Percentiles rank a stretch among this genome's conserved stretches.
Evolutionary conservation across 192 early-diverging fungal genomes (phyloP).

Genomic region (Coemansia sp.): DNA sequence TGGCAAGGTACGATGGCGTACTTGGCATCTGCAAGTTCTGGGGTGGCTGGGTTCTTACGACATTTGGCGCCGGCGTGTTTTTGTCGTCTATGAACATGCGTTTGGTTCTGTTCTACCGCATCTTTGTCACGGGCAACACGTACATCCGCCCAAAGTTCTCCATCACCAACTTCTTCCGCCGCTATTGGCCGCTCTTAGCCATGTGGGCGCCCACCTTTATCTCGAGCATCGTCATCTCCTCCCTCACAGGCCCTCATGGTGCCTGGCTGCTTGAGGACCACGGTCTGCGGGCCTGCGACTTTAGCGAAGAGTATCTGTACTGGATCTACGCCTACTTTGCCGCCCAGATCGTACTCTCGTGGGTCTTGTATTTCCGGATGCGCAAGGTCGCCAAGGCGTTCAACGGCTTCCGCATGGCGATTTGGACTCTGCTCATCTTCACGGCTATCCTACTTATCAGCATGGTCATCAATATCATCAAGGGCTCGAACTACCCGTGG

Average conservation of each 20-base stretch:
- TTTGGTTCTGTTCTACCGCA: conserved; percentile 36
- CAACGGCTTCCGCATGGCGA: conserved; percentile 45
- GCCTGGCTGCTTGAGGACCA: conserved; percentile 49
- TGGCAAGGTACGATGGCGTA: conserved; percentile 40
- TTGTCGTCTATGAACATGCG: conserved; percentile 39
- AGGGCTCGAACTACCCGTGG: conserved; percentile 44
- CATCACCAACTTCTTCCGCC: conserved; percentile 28
- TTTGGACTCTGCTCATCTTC: conserved; percentile 43
- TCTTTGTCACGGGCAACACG: conserved; percentile 41
- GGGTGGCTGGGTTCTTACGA: conserved; percentile 38
- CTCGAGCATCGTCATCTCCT: conserved; percentile 28
- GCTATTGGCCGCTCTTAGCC: conserved; percentile 42
- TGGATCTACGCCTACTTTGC: conserved; percentile 46
- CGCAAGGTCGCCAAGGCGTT: conserved; percentile 43
- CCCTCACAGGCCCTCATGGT: conserved; percentile 29
- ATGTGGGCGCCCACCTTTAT: conserved; percentile 31
- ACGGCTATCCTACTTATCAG: conserved; percentile 23
- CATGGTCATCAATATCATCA: conserved; percentile 47
- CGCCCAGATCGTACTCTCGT: conserved; percentile 34
- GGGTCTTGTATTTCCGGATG: conserved; percentile 40
- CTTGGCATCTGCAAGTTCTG: conserved; percentile 37
- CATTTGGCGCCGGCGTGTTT: conserved; percentile 30
- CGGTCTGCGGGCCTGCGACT: conserved; percentile 35
- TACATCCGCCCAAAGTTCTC: conserved; percentile 16
- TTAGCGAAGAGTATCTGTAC: conserved; percentile 41